A percentile compares a stretch with the other conserved stretches of the same genome.
Evolutionary conservation across 2,329 filamentous ascomycete species (phyloP).

Genomic region (Paecilomyces fulvus): DNA sequence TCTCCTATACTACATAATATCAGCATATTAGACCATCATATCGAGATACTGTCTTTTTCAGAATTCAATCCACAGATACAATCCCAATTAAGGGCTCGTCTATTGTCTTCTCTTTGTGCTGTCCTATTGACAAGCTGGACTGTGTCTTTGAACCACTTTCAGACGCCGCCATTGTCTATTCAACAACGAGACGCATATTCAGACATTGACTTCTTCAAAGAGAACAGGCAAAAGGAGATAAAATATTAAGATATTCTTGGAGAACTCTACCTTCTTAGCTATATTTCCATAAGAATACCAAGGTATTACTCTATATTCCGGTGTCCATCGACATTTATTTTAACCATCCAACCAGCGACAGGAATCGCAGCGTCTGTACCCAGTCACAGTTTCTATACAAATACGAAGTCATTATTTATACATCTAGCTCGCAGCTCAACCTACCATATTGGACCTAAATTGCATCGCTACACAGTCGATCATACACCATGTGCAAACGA

Average conservation of each 20-base stretch:
- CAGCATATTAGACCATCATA: background rate
- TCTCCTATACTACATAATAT: background rate
- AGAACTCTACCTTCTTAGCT: too few species aligned
- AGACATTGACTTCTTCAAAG: background rate
- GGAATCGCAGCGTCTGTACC: too few species aligned
- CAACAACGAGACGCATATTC: background rate
- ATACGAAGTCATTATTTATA: too few species aligned
- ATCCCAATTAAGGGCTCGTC: background rate
- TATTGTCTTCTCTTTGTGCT: background rate
- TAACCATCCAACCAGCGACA: too few species aligned
- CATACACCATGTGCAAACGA: slow-evolving; percentile 25
- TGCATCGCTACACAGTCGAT: slow-evolving; percentile 5
- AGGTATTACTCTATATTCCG: too few species aligned
- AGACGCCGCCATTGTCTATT: background rate
- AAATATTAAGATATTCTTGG: too few species aligned
- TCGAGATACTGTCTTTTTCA: background rate
- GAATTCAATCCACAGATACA: background rate
- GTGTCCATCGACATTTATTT: too few species aligned
- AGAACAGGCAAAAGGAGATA: background rate
- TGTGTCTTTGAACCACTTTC: background rate
- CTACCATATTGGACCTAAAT: too few species aligned
- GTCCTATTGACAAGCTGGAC: background rate
- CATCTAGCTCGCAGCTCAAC: too few species aligned
- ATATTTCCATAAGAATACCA: too few species aligned
- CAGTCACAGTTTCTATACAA: too few species aligned